Evolutionary conservation across 169 alveolate genomes (phyloP).

Genomic region (Cryptosporidium ryanae): DNA sequence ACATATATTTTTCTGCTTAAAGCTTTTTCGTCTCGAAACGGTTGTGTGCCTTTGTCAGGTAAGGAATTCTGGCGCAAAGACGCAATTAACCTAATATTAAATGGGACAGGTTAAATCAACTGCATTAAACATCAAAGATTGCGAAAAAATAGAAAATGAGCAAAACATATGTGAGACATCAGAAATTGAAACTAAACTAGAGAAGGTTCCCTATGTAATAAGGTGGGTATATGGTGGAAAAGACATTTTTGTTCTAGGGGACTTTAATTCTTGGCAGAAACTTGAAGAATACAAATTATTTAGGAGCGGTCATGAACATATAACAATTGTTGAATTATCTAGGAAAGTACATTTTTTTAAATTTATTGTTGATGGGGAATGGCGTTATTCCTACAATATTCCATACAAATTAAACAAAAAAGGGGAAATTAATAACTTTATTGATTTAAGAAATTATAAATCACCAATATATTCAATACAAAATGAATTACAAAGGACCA

Average conservation of each 20-base stretch:
- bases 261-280: slow-evolving; percentile 51
- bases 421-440: slow-evolving; percentile 27
- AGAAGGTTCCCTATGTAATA: slow-evolving; percentile 35
- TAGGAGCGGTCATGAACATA: slow-evolving; percentile 60
- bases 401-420: slow-evolving; percentile 18
- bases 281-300: slow-evolving; percentile 38
- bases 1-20: background rate
- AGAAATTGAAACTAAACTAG: background rate
- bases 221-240: slow-evolving; percentile 66
- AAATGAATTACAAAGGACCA: background rate
- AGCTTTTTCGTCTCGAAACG: background rate
- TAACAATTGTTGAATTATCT: slow-evolving; percentile 35
- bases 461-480: slow-evolving; percentile 12
- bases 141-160: too few species aligned
- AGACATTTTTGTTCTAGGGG: slow-evolving; percentile 49
- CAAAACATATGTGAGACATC: too few species aligned
- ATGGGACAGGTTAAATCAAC: too few species aligned
- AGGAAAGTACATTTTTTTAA: slow-evolving; percentile 49
- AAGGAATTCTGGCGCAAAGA: slow-evolving; percentile 46
- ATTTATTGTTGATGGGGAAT: slow-evolving; percentile 72
- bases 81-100: too few species aligned
- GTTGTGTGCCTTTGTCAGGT: slow-evolving; percentile 70
- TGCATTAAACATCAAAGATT: too few species aligned
- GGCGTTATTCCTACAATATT: slow-evolving; percentile 54
- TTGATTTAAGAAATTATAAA: slow-evolving; percentile 40